Percentiles rank a stretch among this genome's conserved stretches.
These are phyloP conservation scores for Pyrenopolyporus hunteri DNA, from an alignment of 495 filamentous ascomycete species.

Conservation along the genomic window DNA sequence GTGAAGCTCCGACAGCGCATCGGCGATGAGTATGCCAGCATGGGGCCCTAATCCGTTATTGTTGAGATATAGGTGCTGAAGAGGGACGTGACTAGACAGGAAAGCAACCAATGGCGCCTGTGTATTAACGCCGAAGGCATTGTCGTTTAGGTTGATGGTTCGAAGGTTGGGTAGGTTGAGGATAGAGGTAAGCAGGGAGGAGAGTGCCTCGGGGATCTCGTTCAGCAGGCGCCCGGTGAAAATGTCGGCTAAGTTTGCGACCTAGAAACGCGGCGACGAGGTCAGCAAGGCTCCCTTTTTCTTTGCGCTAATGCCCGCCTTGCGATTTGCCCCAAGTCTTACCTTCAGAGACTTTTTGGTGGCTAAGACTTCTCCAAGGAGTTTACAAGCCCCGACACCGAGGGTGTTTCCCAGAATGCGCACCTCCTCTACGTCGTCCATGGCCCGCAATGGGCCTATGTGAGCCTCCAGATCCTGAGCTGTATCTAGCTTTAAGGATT, in stretches of 20 bases:
- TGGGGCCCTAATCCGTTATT: slow-evolving; percentile 97
- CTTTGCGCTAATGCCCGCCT: background rate
- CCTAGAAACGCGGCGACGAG: slow-evolving; percentile 47
- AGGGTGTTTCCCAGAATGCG: slow-evolving; percentile 87
- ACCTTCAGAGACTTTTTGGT: slow-evolving; percentile 81
- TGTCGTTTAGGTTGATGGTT: slow-evolving; percentile 95
- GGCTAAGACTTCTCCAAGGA: slow-evolving; percentile 77
- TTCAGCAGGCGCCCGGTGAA: slow-evolving; percentile 93
- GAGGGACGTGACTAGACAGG: slow-evolving; percentile 80
- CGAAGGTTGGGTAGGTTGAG: slow-evolving; percentile 81
- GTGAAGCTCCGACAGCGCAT: slow-evolving; percentile 77
- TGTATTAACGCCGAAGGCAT: slow-evolving; percentile 95
- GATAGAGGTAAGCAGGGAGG: slow-evolving; percentile 81
- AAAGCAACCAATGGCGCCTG: slow-evolving; percentile 84
- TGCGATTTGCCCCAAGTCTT: slow-evolving; percentile 27
- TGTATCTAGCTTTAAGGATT: slow-evolving; percentile 86
- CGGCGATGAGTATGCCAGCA: slow-evolving; percentile 83
- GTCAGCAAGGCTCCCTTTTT: slow-evolving; percentile 30
- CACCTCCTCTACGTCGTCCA: slow-evolving; percentile 80
- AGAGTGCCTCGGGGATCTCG: slow-evolving; percentile 91
- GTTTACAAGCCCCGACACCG: slow-evolving; percentile 83
- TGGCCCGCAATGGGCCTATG: slow-evolving; percentile 72
- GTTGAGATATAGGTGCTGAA: slow-evolving; percentile 91
- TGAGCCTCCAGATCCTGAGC: slow-evolving; percentile 86
- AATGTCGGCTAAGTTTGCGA: slow-evolving; percentile 93